Evolutionary conservation across 2,329 filamentous ascomycete species (phyloP), one percentile per base, ranked within the genome.

Genomic region (Akanthomyces dipterigenus): DNA sequence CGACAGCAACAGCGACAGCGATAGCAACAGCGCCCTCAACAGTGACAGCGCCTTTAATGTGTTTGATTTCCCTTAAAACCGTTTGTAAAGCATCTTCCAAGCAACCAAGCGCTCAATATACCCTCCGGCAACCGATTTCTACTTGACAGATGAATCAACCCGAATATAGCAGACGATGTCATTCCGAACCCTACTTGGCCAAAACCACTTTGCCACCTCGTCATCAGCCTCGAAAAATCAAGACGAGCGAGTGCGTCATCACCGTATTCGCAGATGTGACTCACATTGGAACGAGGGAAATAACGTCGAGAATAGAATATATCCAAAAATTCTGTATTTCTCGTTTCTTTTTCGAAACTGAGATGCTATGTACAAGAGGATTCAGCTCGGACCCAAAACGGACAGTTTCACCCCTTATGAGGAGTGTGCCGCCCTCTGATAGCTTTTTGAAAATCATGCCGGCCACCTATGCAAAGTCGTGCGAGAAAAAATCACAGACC

Each of bases 391-490:
- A 8, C 26, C 38, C 31, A 20, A 43, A 34, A 24, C 4, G 14
- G 28, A 56, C 28, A 26, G 54, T 9, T 5, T 9, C 28, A n/a
- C 14, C 51, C 5, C 8, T 28, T 22, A n/a, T 2, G 7, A 14
- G 16, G 22, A 11, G 5, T 34, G 40, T 20, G 42, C 54, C 18
- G 24, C 54, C 54, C 31, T 40, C 3, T 31, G 55, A 50, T 58
- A 50, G 55, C 55, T 50, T 50, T 34, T 58, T 50, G 18, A 42
- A 42, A 58, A 58, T 22, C 46, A 43, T 22, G 55, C 45, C 55
- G 24, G 36, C 55, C 14, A 58, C 36, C 55, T 18, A 50, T 50
- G 45, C 45, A 42, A 50, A n/a, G 9, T 45, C 18, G 6, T 24
- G 55, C 55, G 36, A 42, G 3, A 24, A 36, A 42, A 31, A 24